Evolutionary conservation across 768 basidiomycete species (phyloP).

Genomic region (Hypholoma fasciculare): DNA sequence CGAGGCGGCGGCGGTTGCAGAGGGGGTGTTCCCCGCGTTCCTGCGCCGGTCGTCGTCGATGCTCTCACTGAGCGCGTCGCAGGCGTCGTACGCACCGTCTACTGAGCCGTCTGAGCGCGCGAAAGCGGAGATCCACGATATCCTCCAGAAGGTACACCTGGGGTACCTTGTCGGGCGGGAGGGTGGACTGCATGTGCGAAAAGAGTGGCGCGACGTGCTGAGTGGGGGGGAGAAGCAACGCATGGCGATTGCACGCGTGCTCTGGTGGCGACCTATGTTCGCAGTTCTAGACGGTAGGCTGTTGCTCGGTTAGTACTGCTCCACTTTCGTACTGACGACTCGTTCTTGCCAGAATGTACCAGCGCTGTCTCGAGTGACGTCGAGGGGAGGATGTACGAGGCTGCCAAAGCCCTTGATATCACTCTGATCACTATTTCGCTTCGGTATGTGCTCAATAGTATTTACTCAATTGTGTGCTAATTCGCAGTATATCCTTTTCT

Average conservation of each 20-base stretch:
- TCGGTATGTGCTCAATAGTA: conserved; percentile 45
- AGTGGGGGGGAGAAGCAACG: conserved; percentile 98
- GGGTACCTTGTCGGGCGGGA: conserved; percentile 85
- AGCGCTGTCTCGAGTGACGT: conserved; percentile 96
- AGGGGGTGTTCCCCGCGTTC: not conserved
- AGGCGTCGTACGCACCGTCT: conserved; percentile 1
- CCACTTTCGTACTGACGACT: not conserved
- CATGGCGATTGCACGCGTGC: conserved; percentile 93
- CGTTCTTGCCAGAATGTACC: conserved; percentile 73
- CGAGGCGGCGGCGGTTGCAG: not conserved
- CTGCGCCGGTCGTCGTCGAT: conserved; percentile 9
- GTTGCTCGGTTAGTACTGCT: not conserved
- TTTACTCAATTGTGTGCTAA: not conserved
- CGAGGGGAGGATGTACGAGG: conserved; percentile 94
- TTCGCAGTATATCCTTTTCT: not conserved
- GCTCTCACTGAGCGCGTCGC: conserved; percentile 2
- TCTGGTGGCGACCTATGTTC: conserved; percentile 84
- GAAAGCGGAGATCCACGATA: conserved; percentile 68
- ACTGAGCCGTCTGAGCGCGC: conserved; percentile 32
- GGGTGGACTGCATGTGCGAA: conserved; percentile 86
- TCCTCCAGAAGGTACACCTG: conserved; percentile 80
- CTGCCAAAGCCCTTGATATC: conserved; percentile 84
- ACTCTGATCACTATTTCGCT: conserved; percentile 93
- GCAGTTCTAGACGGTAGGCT: conserved; percentile 81
- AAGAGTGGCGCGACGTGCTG: conserved; percentile 96